Evolutionary conservation across 306 rosid genomes (phyloP).

Genomic region (Citrullus mucosospermus): DNA sequence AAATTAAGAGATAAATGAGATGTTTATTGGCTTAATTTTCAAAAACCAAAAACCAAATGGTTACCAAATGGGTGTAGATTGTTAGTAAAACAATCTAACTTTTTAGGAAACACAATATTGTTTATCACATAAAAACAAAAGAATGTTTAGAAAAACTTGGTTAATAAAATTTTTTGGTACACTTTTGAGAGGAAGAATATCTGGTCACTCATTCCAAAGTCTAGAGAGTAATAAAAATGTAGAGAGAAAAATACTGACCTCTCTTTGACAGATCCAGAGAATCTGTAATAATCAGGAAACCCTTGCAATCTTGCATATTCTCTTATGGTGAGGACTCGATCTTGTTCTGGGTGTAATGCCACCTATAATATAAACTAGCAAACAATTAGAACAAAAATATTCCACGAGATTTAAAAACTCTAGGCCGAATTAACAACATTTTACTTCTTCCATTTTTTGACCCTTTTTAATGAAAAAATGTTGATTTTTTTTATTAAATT

Average conservation of each 20-base stretch:
- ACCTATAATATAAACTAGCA: constrained; percentile 29
- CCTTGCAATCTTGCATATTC: constrained; percentile 95
- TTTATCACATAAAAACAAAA: neutral
- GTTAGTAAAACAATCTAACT: neutral
- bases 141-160: neutral
- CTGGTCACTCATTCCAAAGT: neutral
- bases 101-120: neutral
- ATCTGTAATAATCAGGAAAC: constrained; percentile 70
- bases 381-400: neutral
- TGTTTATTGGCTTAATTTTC: too few relatives aligned
- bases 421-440: neutral
- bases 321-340: constrained; percentile 53
- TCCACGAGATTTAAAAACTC: neutral
- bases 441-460: neutral
- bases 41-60: too few relatives aligned
- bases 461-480: neutral
- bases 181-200: neutral
- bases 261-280: constrained; percentile 56
- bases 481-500: neutral
- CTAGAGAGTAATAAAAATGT: neutral
- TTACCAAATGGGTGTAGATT: too few relatives aligned
- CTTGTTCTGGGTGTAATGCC: constrained; percentile 70
- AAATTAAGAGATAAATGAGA: too few relatives aligned
- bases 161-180: neutral
- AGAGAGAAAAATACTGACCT: constrained; percentile 27